Percentiles rank a stretch among this genome's conserved stretches.
Evolutionary conservation across 108 stramenopile genomes (phyloP).

Genomic region (Stephanodiscus minutulus): DNA sequence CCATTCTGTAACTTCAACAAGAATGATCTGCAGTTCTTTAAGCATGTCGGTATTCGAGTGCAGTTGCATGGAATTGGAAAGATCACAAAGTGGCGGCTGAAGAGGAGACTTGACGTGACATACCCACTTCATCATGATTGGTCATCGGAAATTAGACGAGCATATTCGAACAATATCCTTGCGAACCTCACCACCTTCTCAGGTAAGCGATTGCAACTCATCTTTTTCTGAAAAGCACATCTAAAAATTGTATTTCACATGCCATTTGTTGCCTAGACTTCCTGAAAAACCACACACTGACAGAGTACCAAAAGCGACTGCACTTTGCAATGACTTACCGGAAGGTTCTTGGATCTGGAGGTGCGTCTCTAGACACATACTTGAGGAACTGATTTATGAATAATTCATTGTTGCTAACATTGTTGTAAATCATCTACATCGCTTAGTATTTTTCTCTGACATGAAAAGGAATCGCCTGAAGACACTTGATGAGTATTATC

Average conservation of each 20-base stretch:
- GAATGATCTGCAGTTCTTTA: slow-evolving; percentile 22
- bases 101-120: slow-evolving; percentile 19
- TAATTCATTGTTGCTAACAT: no score
- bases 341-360: slow-evolving; percentile 22
- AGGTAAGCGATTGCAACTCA: not conserved
- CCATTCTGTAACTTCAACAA: slow-evolving; percentile 25
- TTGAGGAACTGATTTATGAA: no score
- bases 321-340: slow-evolving; percentile 26
- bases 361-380: no score
- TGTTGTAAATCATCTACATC: no score
- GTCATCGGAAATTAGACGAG: slow-evolving; percentile 4
- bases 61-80: slow-evolving; percentile 23
- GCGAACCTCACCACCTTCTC: slow-evolving; percentile 23
- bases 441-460: slow-evolving; percentile 1
- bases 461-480: slow-evolving; percentile 22
- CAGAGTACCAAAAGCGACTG: slow-evolving; percentile 25
- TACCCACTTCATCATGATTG: slow-evolving; percentile 23
- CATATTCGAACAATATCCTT: slow-evolving; percentile 22
- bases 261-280: slow-evolving; percentile 1
- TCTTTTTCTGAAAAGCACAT: not conserved
- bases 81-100: slow-evolving; percentile 25
- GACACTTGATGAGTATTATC: slow-evolving; percentile 30
- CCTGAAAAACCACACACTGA: slow-evolving; percentile 7
- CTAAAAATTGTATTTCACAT: not conserved
- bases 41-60: slow-evolving; percentile 21